Evolutionary conservation across 2,329 filamentous ascomycete species (phyloP).

Genomic region (Alternaria panax): DNA sequence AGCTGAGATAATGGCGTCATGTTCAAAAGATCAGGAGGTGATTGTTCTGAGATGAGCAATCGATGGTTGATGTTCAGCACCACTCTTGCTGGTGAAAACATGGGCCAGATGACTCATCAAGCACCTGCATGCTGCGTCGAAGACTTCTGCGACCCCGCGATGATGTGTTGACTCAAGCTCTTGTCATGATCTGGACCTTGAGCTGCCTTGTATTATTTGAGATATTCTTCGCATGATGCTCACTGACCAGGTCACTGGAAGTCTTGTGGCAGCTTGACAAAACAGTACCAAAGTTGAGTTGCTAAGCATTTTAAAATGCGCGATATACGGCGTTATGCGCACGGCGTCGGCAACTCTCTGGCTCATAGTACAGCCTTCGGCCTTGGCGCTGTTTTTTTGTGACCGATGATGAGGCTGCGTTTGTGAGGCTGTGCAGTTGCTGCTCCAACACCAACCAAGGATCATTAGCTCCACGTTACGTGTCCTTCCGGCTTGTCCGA

Average conservation of each 20-base stretch:
- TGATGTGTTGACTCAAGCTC: neutral
- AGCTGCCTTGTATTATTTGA: neutral
- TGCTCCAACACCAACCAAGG: neutral
- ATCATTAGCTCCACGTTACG: conserved; percentile 8
- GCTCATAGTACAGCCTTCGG: neutral
- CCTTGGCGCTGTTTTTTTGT: neutral
- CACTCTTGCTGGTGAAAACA: neutral
- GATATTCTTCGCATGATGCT: neutral
- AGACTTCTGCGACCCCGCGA: neutral
- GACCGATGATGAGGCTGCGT: neutral
- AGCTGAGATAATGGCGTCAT: conserved; percentile 33
- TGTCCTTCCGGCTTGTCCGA: conserved; percentile 6
- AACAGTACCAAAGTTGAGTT: neutral
- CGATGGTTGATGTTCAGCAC: neutral
- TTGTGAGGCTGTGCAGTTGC: conserved; percentile 1
- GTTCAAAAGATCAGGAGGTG: neutral
- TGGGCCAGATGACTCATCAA: conserved; percentile 18
- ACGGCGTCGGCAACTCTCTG: neutral
- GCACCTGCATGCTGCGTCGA: neutral
- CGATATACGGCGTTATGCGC: neutral
- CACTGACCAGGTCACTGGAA: neutral
- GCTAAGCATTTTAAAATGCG: neutral
- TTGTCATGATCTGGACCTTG: neutral
- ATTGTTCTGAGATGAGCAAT: neutral
- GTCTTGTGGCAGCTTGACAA: neutral